Base-by-base conservation (phyloP, 495 filamentous ascomycete species). In the Elaphomyces granulatus region DNA sequence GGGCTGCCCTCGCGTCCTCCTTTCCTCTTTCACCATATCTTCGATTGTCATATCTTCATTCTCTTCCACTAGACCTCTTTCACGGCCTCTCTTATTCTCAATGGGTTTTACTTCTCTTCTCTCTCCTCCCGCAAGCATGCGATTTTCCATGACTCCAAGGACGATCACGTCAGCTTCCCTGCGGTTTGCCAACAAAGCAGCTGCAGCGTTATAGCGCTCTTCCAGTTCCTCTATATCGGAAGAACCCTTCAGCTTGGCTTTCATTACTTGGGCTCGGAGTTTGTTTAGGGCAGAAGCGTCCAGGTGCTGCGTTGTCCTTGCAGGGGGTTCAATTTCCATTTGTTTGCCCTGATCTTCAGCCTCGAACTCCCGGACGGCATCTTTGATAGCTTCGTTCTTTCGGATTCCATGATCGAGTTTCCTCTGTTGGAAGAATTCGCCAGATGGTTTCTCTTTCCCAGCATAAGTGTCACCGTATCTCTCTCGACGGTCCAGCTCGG, bases 11-110 rank as follows among this genome's bases (percentile, higher is more conserved):
- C 76, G 75, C 4, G 80, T 93, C 45, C 87, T 76, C 37, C 83
- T 74, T 57, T 98, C 90, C 53, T 94, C 85, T 31, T 81, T 71
- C 8, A 98, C 75, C 90, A 98, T 98, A 50, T 96, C 90, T 16
- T 87, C 83, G 39, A 98, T 78, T 21, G 66, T 78, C 90, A 98
- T 96, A 50, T 95, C 85, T 37, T 94, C 86, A 45, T 95, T 98
- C 40, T 85, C 85, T 47, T 82, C 72, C 8, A 96, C 77, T 15
- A 72, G 61, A 14, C 86, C 86, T 44, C 85, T 71, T 52, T 93
- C 85, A 17, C 74, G 65, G 12, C 84, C 87, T 34, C 87, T 70
- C 50, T 80, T 87, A 40, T 70, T 90, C 21, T 77, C 73, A 26
- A 92, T 60, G 0, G 71, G 62, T 44, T 80, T 83, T 36, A 85